Percentiles rank a stretch among this genome's conserved stretches.
These are phyloP conservation scores for Crithidia thermophila DNA, from an alignment of 208 protist species.

Conservation along the genomic window DNA sequence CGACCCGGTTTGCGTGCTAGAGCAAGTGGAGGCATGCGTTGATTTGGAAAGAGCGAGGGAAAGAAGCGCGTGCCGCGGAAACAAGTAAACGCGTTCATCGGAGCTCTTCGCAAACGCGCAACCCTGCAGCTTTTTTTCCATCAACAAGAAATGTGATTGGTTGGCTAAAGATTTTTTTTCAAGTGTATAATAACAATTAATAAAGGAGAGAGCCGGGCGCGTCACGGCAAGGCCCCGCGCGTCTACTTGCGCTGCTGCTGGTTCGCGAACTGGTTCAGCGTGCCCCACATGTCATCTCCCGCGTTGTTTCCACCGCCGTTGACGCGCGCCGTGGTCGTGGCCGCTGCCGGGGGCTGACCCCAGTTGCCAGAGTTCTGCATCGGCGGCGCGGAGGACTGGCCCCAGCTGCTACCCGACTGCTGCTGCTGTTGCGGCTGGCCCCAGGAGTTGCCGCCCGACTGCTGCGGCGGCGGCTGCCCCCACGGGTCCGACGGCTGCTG, in stretches of 20 bases:
- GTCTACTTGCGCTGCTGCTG: slow-evolving; percentile 36
- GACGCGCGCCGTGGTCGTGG: slow-evolving; percentile 11
- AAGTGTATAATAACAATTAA: no score
- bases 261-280: slow-evolving; percentile 37
- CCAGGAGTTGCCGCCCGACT: no score
- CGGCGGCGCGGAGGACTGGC: slow-evolving; percentile 17
- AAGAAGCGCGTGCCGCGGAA: no score
- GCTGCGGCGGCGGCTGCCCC: slow-evolving; percentile 4
- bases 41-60: background rate
- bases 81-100: no score
- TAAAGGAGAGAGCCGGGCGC: background rate
- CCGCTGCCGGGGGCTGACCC: slow-evolving; percentile 10
- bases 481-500: slow-evolving; percentile 11
- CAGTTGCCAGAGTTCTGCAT: slow-evolving; percentile 11
- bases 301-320: background rate
- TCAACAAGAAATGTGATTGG: no score
- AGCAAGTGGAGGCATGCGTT: no score
- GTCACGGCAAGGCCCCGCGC: background rate
- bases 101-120: no score
- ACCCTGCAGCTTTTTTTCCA: no score
- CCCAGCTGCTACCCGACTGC: slow-evolving; percentile 24
- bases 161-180: no score
- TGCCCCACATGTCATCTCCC: slow-evolving; percentile 48
- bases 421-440: slow-evolving; percentile 11
- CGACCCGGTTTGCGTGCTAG: no score